phyloP scores from a whole-genome alignment of 2,329 filamentous ascomycete species.

The Blumeriella jaapii region DNA sequence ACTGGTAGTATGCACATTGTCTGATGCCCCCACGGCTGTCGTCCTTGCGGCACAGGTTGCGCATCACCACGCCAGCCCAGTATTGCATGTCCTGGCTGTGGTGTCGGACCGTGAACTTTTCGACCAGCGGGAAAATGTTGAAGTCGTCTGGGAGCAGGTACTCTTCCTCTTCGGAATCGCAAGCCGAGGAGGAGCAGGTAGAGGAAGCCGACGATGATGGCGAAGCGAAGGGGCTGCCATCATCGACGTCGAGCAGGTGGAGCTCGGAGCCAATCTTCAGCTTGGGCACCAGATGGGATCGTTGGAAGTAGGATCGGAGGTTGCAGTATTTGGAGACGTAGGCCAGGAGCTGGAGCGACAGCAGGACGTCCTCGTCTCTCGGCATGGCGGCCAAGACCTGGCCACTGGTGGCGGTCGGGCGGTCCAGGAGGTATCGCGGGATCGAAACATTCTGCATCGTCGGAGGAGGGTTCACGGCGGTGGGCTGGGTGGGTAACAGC shows the following conservation, averaged over 20 bases:
- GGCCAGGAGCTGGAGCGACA: conserved; percentile 91
- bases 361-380: conserved; percentile 91
- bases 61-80: conserved; percentile 98
- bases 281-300: conserved; percentile 83
- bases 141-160: conserved; percentile 88
- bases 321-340: conserved; percentile 99
- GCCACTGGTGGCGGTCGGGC: conserved; percentile 51
- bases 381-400: conserved; percentile 85
- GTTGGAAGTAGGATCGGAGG: conserved; percentile 86
- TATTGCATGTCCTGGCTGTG: conserved; percentile 98
- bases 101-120: conserved; percentile 94
- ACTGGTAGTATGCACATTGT: conserved; percentile 96
- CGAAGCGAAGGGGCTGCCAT: conserved; percentile 31
- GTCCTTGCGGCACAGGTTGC: conserved; percentile 96
- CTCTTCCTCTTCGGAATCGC: conserved; percentile 50
- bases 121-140: conserved; percentile 95
- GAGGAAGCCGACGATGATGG: conserved; percentile 24
- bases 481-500: conserved; percentile 51
- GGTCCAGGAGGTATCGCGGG: conserved; percentile 68
- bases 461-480: conserved; percentile 58
- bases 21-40: conserved; percentile 88
- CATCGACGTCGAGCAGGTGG: conserved; percentile 63
- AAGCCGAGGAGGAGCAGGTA: conserved; percentile 27
- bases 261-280: conserved; percentile 85
- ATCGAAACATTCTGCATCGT: conserved; percentile 65